Evolutionary conservation across 139 green algal species (phyloP).

Genomic region (Closterium sp.): DNA sequence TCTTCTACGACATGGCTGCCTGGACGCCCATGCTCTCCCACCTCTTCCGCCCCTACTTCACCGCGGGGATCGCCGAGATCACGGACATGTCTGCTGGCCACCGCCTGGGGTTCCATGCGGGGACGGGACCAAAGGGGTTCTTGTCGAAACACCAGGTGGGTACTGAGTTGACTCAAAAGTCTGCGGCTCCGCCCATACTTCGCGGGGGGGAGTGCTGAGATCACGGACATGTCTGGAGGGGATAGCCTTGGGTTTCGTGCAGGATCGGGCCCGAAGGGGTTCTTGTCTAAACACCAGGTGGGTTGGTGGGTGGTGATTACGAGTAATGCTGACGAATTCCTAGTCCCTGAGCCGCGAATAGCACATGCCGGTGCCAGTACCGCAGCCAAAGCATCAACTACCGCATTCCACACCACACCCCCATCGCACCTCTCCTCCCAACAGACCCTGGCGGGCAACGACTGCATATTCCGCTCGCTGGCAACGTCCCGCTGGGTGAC

Average conservation of each 20-base stretch:
- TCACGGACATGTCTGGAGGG: not conserved
- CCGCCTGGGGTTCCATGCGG: not conserved
- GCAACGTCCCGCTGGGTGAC: not conserved
- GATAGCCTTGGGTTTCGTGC: not conserved
- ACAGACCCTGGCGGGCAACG: not conserved
- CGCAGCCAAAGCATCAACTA: too few relatives aligned
- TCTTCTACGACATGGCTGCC: not conserved
- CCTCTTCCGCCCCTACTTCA: not conserved
- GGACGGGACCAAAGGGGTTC: not conserved
- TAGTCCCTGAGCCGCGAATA: too few relatives aligned
- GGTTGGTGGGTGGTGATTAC: too few relatives aligned
- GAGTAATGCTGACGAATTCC: too few relatives aligned
- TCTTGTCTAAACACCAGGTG: not conserved
- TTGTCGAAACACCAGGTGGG: not conserved
- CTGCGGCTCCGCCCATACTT: not conserved
- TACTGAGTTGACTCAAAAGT: too few relatives aligned
- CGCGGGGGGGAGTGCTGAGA: not conserved
- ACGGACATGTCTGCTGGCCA: not conserved
- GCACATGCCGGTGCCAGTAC: too few relatives aligned
- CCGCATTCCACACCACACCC: too few relatives aligned
- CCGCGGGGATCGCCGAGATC: not conserved
- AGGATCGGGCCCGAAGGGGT: not conserved
- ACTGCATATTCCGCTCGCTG: conserved; percentile 14
- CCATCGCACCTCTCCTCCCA: not conserved
- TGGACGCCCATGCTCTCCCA: not conserved